Conservation (phyloP, 768 basidiomycete genomes). For the Amanita fuliginea region DNA sequence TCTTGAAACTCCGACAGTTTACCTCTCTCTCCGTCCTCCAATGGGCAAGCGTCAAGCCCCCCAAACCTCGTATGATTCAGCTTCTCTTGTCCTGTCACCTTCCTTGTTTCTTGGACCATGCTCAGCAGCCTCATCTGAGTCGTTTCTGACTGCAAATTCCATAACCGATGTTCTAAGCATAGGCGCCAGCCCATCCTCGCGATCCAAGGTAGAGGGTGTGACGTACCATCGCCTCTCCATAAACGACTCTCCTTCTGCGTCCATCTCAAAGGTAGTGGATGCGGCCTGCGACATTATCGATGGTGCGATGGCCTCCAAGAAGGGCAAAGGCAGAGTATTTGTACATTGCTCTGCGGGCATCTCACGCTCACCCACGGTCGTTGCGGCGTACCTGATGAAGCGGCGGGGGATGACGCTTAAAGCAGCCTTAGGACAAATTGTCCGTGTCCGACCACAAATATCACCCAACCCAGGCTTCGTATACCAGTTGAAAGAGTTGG, state of each 20-base stretch:
- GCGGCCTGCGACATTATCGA: constrained; percentile 21
- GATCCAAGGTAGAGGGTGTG: constrained; percentile 15
- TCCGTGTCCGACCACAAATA: constrained; percentile 22
- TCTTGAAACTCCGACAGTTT: too few species aligned
- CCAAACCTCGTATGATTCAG: constrained; percentile 6
- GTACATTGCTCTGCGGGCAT: constrained; percentile 35
- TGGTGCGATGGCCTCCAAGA: constrained; percentile 11
- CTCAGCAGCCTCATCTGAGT: constrained; percentile 23
- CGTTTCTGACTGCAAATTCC: constrained; percentile 20
- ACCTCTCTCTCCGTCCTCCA: too few species aligned
- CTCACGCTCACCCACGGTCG: constrained; percentile 32
- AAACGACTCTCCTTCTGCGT: constrained; percentile 20
- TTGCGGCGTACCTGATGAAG: constrained; percentile 31
- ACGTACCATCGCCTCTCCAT: constrained; percentile 28
- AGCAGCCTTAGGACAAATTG: constrained; percentile 23
- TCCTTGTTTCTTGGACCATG: constrained; percentile 30
- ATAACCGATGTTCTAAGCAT: constrained; percentile 33
- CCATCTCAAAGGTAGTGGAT: constrained; percentile 17
- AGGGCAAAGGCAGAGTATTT: constrained; percentile 22
- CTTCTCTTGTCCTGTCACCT: constrained; percentile 15
- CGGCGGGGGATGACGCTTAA: constrained; percentile 22
- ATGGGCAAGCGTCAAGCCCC: not conserved
- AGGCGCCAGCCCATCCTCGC: constrained; percentile 19
- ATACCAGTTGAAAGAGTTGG: constrained; percentile 27
- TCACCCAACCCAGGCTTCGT: constrained; percentile 34